Conservation (phyloP, 305 asterid genomes). For the Fraxinus platypoda region DNA sequence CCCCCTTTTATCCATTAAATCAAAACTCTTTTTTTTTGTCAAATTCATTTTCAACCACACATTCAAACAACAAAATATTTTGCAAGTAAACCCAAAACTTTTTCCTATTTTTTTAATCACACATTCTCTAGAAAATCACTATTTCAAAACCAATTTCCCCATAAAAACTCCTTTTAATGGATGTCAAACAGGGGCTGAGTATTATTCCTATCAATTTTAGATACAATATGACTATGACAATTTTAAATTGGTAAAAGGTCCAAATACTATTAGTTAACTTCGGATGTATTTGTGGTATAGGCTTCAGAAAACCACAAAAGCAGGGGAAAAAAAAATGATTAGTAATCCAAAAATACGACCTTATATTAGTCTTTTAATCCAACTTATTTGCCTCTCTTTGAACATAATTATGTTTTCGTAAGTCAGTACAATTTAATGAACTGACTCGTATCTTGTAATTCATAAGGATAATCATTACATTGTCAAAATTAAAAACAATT, state of each 20-base stretch:
- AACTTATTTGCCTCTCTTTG: not conserved
- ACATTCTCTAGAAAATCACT: not conserved
- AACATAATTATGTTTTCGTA: not conserved
- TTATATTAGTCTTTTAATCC: not conserved
- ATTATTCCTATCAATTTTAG: not conserved
- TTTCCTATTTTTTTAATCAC: not conserved
- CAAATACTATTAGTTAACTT: not conserved
- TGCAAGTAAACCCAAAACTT: not conserved
- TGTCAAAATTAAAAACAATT: not conserved
- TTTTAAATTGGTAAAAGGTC: not conserved
- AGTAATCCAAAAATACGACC: not conserved
- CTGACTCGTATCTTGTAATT: not conserved
- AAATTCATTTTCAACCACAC: not conserved
- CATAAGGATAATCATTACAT: not conserved
- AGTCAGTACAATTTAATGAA: not conserved
- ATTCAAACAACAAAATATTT: not conserved
- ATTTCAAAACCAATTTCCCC: not conserved
- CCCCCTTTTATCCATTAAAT: not conserved
- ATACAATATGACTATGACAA: not conserved
- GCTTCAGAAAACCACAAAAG: not conserved
- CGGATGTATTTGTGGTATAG: not conserved
- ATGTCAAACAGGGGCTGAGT: not conserved
- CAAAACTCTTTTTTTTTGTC: not conserved
- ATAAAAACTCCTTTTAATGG: not conserved
- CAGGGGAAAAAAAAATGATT: not conserved